These are phyloP conservation scores for Taphrina wiesneri DNA, from an alignment of 1,139 yeast species.

Conservation along the genomic window DNA sequence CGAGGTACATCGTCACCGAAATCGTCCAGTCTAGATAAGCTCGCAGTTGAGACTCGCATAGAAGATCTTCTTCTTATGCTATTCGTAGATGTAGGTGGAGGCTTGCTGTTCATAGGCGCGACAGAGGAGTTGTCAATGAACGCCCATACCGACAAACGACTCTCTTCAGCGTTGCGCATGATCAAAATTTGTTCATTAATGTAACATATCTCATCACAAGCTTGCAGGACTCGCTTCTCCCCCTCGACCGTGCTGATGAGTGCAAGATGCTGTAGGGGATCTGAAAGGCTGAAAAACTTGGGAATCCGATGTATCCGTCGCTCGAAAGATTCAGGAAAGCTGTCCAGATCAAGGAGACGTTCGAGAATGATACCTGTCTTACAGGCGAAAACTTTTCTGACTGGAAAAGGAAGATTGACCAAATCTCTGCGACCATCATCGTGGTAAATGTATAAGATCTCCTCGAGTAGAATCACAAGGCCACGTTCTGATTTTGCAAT, in stretches of 20 bases:
- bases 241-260: constrained; percentile 64
- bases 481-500: constrained; percentile 39
- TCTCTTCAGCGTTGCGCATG: neutral
- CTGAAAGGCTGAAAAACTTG: constrained; percentile 62
- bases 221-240: constrained; percentile 59
- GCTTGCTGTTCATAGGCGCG: neutral
- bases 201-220: constrained; percentile 55
- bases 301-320: constrained; percentile 41
- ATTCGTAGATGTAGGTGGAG: neutral
- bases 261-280: constrained; percentile 70
- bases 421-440: constrained; percentile 50
- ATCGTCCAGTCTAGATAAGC: constrained; percentile 26
- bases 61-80: constrained; percentile 16
- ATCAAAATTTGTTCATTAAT: constrained; percentile 40
- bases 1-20: constrained; percentile 30
- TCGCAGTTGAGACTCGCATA: constrained; percentile 13
- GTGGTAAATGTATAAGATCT: constrained; percentile 52
- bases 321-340: constrained; percentile 25
- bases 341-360: constrained; percentile 46
- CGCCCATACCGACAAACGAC: neutral
- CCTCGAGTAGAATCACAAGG: constrained; percentile 43
- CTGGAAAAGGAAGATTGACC: constrained; percentile 64
- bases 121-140: neutral
- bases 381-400: constrained; percentile 59
- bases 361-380: constrained; percentile 67